Evolutionary conservation across 1,139 yeast genomes (phyloP).

Genomic region (Geotrichum armillariae): DNA sequence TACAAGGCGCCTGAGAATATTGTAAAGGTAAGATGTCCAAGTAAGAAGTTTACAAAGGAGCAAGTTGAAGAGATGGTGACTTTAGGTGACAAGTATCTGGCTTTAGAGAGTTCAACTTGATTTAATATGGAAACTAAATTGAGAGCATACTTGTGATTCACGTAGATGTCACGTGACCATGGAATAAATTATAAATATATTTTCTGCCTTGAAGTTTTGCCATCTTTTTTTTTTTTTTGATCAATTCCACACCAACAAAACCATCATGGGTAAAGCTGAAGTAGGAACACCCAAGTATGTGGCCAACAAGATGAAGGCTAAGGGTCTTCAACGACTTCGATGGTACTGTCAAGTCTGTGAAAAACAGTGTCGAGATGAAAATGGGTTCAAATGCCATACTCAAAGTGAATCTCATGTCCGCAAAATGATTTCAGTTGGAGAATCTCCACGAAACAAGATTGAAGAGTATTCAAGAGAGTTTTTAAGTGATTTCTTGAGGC

Average conservation of each 20-base stretch:
- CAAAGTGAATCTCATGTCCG: slow-evolving; percentile 73
- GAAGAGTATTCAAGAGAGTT: slow-evolving; percentile 63
- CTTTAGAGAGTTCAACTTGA: too few species aligned
- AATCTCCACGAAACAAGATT: slow-evolving; percentile 50
- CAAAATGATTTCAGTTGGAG: slow-evolving; percentile 47
- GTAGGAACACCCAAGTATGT: slow-evolving; percentile 80
- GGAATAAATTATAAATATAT: too few species aligned
- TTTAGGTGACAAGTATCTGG: background rate
- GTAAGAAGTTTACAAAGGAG: background rate
- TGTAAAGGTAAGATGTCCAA: background rate
- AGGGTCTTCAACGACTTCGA: slow-evolving; percentile 80
- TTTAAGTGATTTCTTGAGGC: slow-evolving; percentile 61
- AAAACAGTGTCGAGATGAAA: slow-evolving; percentile 93
- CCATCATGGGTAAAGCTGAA: slow-evolving; percentile 61
- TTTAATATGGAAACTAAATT: too few species aligned
- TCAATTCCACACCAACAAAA: background rate
- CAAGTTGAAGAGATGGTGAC: background rate
- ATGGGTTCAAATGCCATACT: slow-evolving; percentile 89
- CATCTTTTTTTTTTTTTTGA: too few species aligned
- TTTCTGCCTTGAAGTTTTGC: background rate
- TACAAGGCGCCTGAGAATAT: background rate
- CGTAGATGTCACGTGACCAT: too few species aligned
- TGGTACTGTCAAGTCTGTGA: slow-evolving; percentile 91
- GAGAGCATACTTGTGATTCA: too few species aligned
- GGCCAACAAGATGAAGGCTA: slow-evolving; percentile 74